Percentiles rank a stretch among this genome's conserved stretches.
These are phyloP conservation scores for Sugiyamaella smithiae DNA, from an alignment of 805 yeast genomes.

Conservation along the genomic window DNA sequence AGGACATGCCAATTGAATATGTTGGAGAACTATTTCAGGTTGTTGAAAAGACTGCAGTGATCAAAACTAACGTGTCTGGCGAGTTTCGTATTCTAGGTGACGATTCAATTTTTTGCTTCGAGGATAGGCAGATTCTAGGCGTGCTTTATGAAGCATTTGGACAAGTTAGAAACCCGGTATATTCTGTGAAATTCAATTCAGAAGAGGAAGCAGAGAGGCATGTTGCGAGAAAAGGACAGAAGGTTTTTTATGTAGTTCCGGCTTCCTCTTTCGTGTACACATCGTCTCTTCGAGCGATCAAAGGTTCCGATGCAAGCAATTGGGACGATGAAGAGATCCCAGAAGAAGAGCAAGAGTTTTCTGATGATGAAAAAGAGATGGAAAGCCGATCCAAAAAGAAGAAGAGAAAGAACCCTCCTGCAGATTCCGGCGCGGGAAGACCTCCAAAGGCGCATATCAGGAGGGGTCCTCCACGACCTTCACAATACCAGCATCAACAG, in stretches of 20 bases:
- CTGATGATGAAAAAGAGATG: constrained; percentile 89
- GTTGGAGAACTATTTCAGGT: constrained; percentile 68
- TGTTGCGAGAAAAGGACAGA: constrained; percentile 48
- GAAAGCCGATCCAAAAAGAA: constrained; percentile 64
- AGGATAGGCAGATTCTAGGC: constrained; percentile 68
- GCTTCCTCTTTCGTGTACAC: constrained; percentile 79
- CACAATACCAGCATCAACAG: constrained; percentile 1
- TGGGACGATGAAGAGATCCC: constrained; percentile 93
- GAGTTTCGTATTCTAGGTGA: constrained; percentile 82
- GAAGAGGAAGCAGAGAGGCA: constrained; percentile 49
- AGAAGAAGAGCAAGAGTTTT: constrained; percentile 88
- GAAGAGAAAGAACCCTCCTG: constrained; percentile 42
- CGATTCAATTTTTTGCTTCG: constrained; percentile 68
- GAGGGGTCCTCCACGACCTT: constrained; percentile 15
- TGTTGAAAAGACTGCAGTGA: constrained; percentile 68
- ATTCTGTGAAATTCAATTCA: constrained; percentile 64
- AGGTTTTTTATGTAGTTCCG: constrained; percentile 75
- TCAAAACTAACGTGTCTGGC: constrained; percentile 73
- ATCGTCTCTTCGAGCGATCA: constrained; percentile 60
- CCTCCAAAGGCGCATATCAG: constrained; percentile 7
- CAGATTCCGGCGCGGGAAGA: neutral
- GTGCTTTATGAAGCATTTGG: constrained; percentile 88
- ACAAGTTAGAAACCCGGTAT: constrained; percentile 74
- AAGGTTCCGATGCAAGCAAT: constrained; percentile 94
- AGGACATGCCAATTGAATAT: constrained; percentile 62